These are phyloP conservation scores for Wallacemonas collosoma DNA, from an alignment of 208 protist species.

Conservation along the genomic window DNA sequence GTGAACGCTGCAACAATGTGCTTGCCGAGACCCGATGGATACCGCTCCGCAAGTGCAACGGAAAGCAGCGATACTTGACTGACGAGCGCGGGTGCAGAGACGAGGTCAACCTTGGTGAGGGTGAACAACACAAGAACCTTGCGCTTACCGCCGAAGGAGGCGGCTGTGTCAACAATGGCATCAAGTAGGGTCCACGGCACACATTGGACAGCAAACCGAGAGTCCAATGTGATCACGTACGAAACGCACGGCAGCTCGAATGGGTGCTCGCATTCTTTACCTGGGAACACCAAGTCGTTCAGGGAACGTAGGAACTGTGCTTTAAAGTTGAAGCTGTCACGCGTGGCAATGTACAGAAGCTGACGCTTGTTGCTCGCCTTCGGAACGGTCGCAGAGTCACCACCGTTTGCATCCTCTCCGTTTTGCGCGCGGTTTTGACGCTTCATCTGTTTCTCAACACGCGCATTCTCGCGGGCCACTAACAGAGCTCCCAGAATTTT, in stretches of 20 bases:
- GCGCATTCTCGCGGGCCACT: constrained; percentile 65
- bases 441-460: constrained; percentile 45
- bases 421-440: constrained; percentile 17
- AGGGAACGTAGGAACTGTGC: constrained; percentile 76
- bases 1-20: constrained; percentile 52
- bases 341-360: constrained; percentile 65
- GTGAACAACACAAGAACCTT: constrained; percentile 81
- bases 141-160: constrained; percentile 48
- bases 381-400: constrained; percentile 4
- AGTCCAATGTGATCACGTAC: constrained; percentile 83
- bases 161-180: constrained; percentile 66
- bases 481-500: constrained; percentile 77
- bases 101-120: constrained; percentile 79
- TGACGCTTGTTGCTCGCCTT: constrained; percentile 49
- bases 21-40: constrained; percentile 26
- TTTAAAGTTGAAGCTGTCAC: constrained; percentile 66
- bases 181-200: constrained; percentile 84
- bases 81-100: constrained; percentile 73
- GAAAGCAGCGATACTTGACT: constrained; percentile 77
- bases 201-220: constrained; percentile 79
- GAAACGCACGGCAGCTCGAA: constrained; percentile 72
- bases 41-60: constrained; percentile 54
- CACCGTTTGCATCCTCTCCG: constrained; percentile 17
- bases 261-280: constrained; percentile 14
- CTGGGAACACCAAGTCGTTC: constrained; percentile 71